phyloP scores from a whole-genome alignment of 2,329 filamentous ascomycete genomes.

The Colletotrichum phormii region DNA sequence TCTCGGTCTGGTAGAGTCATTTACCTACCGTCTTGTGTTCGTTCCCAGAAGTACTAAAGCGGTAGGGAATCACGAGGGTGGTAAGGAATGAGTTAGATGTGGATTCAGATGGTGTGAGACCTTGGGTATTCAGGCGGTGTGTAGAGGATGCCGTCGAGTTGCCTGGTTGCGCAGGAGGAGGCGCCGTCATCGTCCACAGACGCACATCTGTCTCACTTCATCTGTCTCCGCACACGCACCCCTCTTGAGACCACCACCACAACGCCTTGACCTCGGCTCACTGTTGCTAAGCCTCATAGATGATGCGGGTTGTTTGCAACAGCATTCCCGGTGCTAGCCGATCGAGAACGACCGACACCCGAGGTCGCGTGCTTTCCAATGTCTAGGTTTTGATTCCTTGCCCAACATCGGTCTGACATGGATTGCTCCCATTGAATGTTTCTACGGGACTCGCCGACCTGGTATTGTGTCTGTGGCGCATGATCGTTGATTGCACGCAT shows the following conservation, averaged over 20 bases:
- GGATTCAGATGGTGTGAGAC: neutral
- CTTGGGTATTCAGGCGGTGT: neutral
- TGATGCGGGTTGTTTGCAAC: neutral
- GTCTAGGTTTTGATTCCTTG: neutral
- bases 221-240: neutral
- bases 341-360: neutral
- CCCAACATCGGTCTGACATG: neutral
- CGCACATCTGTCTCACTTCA: conserved; percentile 19
- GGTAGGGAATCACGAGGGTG: neutral
- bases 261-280: neutral
- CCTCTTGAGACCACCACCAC: neutral
- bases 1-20: neutral
- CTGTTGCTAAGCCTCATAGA: conserved; percentile 3
- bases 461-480: neutral
- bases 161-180: neutral
- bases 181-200: conserved; percentile 12
- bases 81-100: neutral
- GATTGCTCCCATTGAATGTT: neutral
- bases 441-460: neutral
- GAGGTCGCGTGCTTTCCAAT: neutral
- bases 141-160: neutral
- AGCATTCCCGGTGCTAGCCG: conserved; percentile 8
- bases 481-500: neutral
- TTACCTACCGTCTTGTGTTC: neutral
- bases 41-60: neutral